Base-by-base conservation (phyloP, 139 green algal species). In the Ettlia oleoabundans region DNA sequence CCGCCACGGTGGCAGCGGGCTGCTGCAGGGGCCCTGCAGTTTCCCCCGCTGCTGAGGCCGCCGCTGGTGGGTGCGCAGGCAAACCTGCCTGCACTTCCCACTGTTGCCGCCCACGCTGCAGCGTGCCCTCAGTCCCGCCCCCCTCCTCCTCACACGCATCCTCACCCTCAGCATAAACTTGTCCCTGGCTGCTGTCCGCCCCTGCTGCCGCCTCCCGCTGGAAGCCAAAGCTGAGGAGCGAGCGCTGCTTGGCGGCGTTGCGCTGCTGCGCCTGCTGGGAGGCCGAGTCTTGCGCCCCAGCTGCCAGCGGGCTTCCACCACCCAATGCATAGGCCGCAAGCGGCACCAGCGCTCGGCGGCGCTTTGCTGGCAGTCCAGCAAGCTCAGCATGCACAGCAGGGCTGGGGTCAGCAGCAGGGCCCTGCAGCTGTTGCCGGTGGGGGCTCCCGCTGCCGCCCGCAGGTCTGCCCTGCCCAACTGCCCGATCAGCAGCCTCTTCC, bases 221-320 rank as follows among this genome's bases (percentile, higher is more conserved):
- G 30, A 83, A 83, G 1, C 78, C 78, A 83, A 83, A 83, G 66
- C 55, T 84, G 7, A 84, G 40, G 21, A 84, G 40, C 40, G 55
- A 84, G 32, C 38, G 68, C 67, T 80, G 79, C 67, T 83, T 82
- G 24, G 77, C 32, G 69, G 47, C 64, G 28, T 65, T 40, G 42
- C 40, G 67, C 63, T 78, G 61, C 63, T 73, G 41, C 32, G 41
- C 32, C 73, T 75, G 70, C 47, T 82, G 79, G 38, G 40, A 18
- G 13, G 26, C 10, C 30, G 10, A 63, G 47, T 33, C 66, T n/a
- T 47, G 66, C 22, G 35, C 43, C 42, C 19, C 61, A 9, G 55
- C 55, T 78, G 33, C 9, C 40, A 15, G 33, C 9, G 7, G 37
- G 37, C 35, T 41, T 6, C 52, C 22, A 42, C 10, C 47, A 10